A percentile compares a stretch with the other conserved stretches of the same genome.
phyloP scores from a whole-genome alignment of 2,329 filamentous ascomycete genomes.

The Myriangium duriaei region DNA sequence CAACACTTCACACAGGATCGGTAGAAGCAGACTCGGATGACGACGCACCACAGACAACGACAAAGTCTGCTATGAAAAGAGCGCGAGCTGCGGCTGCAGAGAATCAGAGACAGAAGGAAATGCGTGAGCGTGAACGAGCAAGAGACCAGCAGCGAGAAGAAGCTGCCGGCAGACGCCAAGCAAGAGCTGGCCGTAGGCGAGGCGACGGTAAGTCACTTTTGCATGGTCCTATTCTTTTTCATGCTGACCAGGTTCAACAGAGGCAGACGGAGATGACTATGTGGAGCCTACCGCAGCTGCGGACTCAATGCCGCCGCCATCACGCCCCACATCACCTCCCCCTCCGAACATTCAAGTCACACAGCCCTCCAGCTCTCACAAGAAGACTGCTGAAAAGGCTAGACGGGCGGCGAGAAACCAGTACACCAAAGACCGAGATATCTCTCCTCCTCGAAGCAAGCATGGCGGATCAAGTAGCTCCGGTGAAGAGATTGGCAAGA shows the following conservation, averaged over 20 bases:
- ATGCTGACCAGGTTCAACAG: slow-evolving; percentile 33
- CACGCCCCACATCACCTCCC: slow-evolving; percentile 26
- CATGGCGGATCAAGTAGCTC: neutral
- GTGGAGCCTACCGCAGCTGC: slow-evolving; percentile 34
- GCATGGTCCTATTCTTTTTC: slow-evolving; percentile 6
- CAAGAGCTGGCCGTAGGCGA: slow-evolving; percentile 65
- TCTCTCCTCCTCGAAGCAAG: slow-evolving; percentile 23
- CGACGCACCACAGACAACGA: slow-evolving; percentile 28
- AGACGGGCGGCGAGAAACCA: slow-evolving; percentile 65
- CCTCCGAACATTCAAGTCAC: slow-evolving; percentile 22
- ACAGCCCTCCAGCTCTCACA: slow-evolving; percentile 39
- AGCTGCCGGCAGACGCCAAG: slow-evolving; percentile 67
- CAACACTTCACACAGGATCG: slow-evolving; percentile 33
- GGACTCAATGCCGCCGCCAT: slow-evolving; percentile 28
- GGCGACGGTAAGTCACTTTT: slow-evolving; percentile 53
- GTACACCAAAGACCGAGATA: slow-evolving; percentile 66
- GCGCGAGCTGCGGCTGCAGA: slow-evolving; percentile 34
- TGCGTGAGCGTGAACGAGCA: slow-evolving; percentile 52
- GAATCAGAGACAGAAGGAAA: slow-evolving; percentile 48
- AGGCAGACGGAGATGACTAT: slow-evolving; percentile 63
- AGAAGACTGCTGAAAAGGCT: slow-evolving; percentile 46
- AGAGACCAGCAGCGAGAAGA: slow-evolving; percentile 62
- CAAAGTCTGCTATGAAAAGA: slow-evolving; percentile 25
- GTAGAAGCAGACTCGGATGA: slow-evolving; percentile 60
- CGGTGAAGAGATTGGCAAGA: slow-evolving; percentile 1